phyloP scores from a whole-genome alignment of 345 rosid genomes.

The Eutrema heterophyllum region DNA sequence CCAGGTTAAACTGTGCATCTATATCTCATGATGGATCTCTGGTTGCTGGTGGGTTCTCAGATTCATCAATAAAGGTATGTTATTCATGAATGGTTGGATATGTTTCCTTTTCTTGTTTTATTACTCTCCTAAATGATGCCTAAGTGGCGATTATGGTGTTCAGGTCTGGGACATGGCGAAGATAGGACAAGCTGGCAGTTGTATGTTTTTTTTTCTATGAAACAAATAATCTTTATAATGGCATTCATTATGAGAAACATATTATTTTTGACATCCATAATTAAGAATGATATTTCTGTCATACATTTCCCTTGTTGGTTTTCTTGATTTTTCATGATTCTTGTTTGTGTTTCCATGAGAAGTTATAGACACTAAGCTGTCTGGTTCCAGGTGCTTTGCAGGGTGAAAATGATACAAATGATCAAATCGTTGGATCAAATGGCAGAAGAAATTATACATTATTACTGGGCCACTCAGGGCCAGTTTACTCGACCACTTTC shows the following conservation, averaged over 20 bases:
- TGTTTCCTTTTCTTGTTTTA: conserved; percentile 2
- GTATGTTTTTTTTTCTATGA: conserved; percentile 41
- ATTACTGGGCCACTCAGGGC: conserved; percentile 89
- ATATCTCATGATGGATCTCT: conserved; percentile 97
- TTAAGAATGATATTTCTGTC: background rate
- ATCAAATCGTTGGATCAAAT: conserved; percentile 41
- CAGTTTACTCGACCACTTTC: conserved; percentile 84
- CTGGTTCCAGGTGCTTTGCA: conserved; percentile 58
- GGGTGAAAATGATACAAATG: conserved; percentile 67
- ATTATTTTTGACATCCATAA: background rate
- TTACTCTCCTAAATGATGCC: conserved; percentile 1
- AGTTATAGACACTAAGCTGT: conserved; percentile 4
- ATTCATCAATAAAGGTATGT: conserved; percentile 80
- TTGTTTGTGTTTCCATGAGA: conserved; percentile 13
- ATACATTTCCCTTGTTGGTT: background rate
- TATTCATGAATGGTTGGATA: conserved; percentile 11
- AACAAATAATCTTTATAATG: background rate
- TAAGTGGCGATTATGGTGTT: conserved; percentile 29
- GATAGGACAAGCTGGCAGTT: conserved; percentile 61
- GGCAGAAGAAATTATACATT: conserved; percentile 63
- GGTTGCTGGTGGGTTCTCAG: conserved; percentile 96
- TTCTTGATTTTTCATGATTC: conserved; percentile 3
- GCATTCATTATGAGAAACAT: background rate
- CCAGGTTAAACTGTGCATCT: conserved; percentile 82
- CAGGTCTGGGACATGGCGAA: conserved; percentile 99